These are phyloP conservation scores for Cadophora sp. DNA, from an alignment of 2,329 filamentous ascomycete species.

Conservation along the genomic window DNA sequence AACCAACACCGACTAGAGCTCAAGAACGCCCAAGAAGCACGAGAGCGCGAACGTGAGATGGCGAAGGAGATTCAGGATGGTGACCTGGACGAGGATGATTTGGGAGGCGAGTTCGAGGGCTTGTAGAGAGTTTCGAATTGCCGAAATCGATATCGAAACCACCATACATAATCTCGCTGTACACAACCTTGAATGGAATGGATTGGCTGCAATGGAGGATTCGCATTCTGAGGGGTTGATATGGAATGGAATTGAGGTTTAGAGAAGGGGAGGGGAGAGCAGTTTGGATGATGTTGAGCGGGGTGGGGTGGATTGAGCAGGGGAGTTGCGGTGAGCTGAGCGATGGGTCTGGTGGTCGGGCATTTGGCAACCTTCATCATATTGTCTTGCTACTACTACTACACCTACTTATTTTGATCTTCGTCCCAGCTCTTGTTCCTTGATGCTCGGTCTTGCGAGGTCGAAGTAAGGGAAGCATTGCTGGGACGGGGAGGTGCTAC, in stretches of 20 bases:
- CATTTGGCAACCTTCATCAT: slow-evolving; percentile 34
- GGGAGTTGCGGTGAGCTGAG: slow-evolving; percentile 6
- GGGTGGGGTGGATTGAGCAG: not conserved
- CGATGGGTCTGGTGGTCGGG: slow-evolving; percentile 28
- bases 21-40: slow-evolving; percentile 98
- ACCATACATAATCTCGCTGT: slow-evolving; percentile 23
- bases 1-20: slow-evolving; percentile 97
- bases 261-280: not conserved
- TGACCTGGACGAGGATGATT: slow-evolving; percentile 95
- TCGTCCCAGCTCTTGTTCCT: slow-evolving; percentile 8
- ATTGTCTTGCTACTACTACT: slow-evolving; percentile 40
- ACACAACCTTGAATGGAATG: slow-evolving; percentile 31
- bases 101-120: slow-evolving; percentile 93
- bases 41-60: slow-evolving; percentile 94
- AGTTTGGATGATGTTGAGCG: not conserved
- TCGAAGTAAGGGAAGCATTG: not conserved
- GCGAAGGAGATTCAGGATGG: slow-evolving; percentile 99
- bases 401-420: slow-evolving; percentile 26
- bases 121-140: slow-evolving; percentile 62
- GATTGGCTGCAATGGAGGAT: slow-evolving; percentile 1
- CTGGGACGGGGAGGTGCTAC: slow-evolving; percentile 33
- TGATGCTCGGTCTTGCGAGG: not conserved
- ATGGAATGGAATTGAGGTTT: slow-evolving; percentile 1
- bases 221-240: slow-evolving; percentile 1
- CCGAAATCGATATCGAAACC: not conserved